phyloP scores from a whole-genome alignment of 2,329 filamentous ascomycete genomes.

The Calonectria honghensis region DNA sequence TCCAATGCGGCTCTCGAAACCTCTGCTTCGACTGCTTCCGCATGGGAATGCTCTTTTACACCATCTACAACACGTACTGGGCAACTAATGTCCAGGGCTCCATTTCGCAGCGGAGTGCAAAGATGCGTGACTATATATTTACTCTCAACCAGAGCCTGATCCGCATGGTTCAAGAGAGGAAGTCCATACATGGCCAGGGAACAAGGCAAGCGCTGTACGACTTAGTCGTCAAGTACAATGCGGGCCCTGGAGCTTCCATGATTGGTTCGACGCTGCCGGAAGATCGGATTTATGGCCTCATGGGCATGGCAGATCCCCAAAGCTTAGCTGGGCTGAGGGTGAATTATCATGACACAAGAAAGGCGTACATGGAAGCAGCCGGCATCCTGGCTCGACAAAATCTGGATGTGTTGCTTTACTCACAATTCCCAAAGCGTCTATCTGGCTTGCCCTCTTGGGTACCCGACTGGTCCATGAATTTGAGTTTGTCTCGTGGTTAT shows the following conservation, averaged over 20 bases:
- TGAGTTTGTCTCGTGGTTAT: constrained; percentile 54
- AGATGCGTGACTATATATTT: constrained; percentile 48
- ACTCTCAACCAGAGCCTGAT: constrained; percentile 45
- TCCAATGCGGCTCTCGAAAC: constrained; percentile 54
- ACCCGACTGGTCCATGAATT: constrained; percentile 59
- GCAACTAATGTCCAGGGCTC: constrained; percentile 31
- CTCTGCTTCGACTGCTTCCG: constrained; percentile 56
- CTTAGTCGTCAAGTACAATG: constrained; percentile 56
- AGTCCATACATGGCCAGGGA: constrained; percentile 52
- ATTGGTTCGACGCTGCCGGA: constrained; percentile 54
- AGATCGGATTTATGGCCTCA: constrained; percentile 58
- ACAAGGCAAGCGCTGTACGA: constrained; percentile 51
- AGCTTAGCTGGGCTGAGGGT: constrained; percentile 33
- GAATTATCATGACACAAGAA: constrained; percentile 33
- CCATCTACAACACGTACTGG: constrained; percentile 57
- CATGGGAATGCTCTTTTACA: constrained; percentile 55
- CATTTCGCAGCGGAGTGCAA: constrained; percentile 42
- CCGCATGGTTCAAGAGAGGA: constrained; percentile 57
- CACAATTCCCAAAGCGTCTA: constrained; percentile 53
- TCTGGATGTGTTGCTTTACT: constrained; percentile 56
- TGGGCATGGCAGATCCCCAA: constrained; percentile 53
- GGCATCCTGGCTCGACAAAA: constrained; percentile 49
- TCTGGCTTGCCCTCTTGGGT: constrained; percentile 58
- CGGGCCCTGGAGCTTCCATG: constrained; percentile 50
- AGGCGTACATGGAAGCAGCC: constrained; percentile 49